A percentile compares a stretch with the other conserved stretches of the same genome.
Conservation (phyloP, 2,329 filamentous ascomycete genomes). For the Zymoseptoria crescenta region DNA sequence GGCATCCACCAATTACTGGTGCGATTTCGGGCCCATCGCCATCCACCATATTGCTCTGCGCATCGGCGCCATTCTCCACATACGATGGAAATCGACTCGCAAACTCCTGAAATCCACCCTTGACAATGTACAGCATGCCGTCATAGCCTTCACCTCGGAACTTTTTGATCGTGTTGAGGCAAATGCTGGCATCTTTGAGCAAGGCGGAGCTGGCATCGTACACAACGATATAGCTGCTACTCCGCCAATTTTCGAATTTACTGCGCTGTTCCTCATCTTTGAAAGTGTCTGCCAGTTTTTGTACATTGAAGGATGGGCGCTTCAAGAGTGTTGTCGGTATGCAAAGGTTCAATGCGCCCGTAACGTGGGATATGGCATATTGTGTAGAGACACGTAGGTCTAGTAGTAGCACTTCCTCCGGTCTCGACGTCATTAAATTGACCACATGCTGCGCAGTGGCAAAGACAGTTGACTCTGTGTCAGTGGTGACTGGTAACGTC, state of each 20-base stretch:
- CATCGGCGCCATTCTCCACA: conserved; percentile 44
- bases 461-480: conserved; percentile 32
- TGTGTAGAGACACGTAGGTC: conserved; percentile 84
- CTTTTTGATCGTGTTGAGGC: conserved; percentile 86
- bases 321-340: conserved; percentile 93
- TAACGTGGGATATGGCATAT: conserved; percentile 65
- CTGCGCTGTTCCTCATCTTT: conserved; percentile 60
- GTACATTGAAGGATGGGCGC: conserved; percentile 77
- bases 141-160: conserved; percentile 77
- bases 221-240: conserved; percentile 69
- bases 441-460: conserved; percentile 43
- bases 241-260: conserved; percentile 69
- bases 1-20: conserved; percentile 82
- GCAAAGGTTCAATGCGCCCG: conserved; percentile 80
- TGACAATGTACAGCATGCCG: conserved; percentile 66
- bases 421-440: conserved; percentile 40
- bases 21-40: conserved; percentile 50
- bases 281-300: conserved; percentile 83
- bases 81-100: conserved; percentile 56
- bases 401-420: conserved; percentile 57
- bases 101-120: conserved; percentile 75
- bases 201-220: conserved; percentile 75
- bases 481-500: conserved; percentile 34
- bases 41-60: conserved; percentile 34
- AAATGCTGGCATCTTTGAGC: conserved; percentile 69